These are phyloP conservation scores for Hortiboletus campestris DNA, from an alignment of 768 basidiomycete genomes.

Conservation along the genomic window DNA sequence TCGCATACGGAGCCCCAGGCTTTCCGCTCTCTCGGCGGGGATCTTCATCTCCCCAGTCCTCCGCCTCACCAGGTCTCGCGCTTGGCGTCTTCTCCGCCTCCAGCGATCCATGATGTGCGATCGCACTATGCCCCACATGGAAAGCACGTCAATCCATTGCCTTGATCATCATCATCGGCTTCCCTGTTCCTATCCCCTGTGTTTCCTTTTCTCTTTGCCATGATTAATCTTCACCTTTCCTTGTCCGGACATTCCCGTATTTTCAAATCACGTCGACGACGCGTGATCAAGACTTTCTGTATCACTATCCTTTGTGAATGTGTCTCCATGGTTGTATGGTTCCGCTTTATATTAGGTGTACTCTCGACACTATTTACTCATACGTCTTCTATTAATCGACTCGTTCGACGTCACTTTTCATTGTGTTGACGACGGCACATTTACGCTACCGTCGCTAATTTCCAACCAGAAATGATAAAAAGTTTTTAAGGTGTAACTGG, in stretches of 20 bases:
- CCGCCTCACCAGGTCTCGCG: conserved; percentile 41
- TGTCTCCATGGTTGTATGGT: conserved; percentile 21
- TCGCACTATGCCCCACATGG: conserved; percentile 41
- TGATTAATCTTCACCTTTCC: conserved; percentile 22
- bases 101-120: conserved; percentile 36
- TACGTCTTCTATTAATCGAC: conserved; percentile 32
- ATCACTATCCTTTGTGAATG: conserved; percentile 32
- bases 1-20: conserved; percentile 57
- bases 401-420: conserved; percentile 18
- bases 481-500: conserved; percentile 28
- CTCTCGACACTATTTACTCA: conserved; percentile 31
- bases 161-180: conserved; percentile 39
- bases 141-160: conserved; percentile 45
- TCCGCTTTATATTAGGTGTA: conserved; percentile 34
- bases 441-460: conserved; percentile 28
- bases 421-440: conserved; percentile 11
- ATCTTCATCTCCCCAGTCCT: conserved; percentile 50
- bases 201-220: conserved; percentile 16
- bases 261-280: conserved; percentile 25
- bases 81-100: conserved; percentile 43
- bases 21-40: conserved; percentile 46
- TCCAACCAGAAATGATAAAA: conserved; percentile 22
- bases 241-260: conserved; percentile 29
- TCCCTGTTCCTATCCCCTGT: conserved; percentile 14
- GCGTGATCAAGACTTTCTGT: conserved; percentile 29